Base-by-base conservation (phyloP, 257 asterid genomes). In the Solanum sitiens region DNA sequence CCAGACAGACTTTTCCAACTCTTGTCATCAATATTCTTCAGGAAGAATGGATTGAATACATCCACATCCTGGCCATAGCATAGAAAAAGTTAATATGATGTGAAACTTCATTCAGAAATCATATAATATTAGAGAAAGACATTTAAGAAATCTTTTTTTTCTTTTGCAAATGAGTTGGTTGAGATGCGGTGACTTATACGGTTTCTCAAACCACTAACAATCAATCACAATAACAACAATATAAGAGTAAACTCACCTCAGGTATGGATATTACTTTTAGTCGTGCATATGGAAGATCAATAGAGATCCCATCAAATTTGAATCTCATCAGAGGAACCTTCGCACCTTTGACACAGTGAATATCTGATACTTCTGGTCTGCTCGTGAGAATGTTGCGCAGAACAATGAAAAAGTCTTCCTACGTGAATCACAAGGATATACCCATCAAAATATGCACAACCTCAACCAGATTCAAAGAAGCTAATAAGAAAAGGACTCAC, bases 1-100 rank as follows among this genome's bases (percentile, higher is more conserved):
- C 96, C 94, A 8, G 95, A 93, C 88, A 92, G 82, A 87, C 95
- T 93, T 89, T 87, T 94, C 92, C 91, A 92, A 85, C 95, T 93
- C 71, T 87, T 91, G 85, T 92, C 94, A 87, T 94, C 95, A 18
- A 92, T 91, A 85, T 92, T 92, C 88, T 89, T 87, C 88, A 89
- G 76, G 83, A 92, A 92, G 73, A 87, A 89, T 10, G 95, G 94
- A 86, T 93, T 89, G 86, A 89, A 84, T 47, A 92, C 47, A 56
- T 94, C 92, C 82, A 92, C 91, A 83, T 93, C 87, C 96, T 93
- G 86, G 30, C 42, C 47, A 89, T 74, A 74, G 47, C 86, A 33
- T 4, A 65, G 39, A 75, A 23, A 27, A 27, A 27, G 77, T 30
- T 84, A 73, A 84, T 65, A 30, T 53, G 59, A 44, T 83, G 27